A percentile compares a stretch with the other conserved stretches of the same genome.
phyloP scores from a whole-genome alignment of 352 stramenopile species.

The Pythium plurisporium region DNA sequence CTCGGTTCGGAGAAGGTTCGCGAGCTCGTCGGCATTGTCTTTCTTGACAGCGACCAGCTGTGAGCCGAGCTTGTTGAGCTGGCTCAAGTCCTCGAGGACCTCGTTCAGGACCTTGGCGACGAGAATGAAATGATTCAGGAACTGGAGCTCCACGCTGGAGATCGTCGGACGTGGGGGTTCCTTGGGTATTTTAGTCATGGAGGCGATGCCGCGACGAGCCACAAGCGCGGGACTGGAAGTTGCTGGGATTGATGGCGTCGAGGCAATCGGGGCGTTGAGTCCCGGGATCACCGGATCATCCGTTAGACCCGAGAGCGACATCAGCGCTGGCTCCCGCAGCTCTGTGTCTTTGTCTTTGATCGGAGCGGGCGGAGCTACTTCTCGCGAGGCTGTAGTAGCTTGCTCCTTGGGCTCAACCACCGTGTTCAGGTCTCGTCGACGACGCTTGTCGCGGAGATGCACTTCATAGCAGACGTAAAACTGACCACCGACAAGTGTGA shows the following conservation, averaged over 20 bases:
- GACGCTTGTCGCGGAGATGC: constrained; percentile 31
- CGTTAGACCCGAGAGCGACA: constrained; percentile 1
- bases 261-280: constrained; percentile 5
- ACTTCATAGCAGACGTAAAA: constrained; percentile 65
- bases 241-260: not conserved
- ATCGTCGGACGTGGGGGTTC: constrained; percentile 3
- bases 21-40: not conserved
- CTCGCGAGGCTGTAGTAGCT: not conserved
- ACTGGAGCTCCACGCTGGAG: constrained; percentile 24
- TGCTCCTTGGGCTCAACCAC: constrained; percentile 12
- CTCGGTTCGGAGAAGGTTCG: not conserved
- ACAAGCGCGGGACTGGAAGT: not conserved
- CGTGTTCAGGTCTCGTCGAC: constrained; percentile 7
- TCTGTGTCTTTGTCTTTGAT: not conserved
- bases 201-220: not conserved
- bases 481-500: constrained; percentile 68
- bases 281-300: constrained; percentile 12
- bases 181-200: not conserved
- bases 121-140: constrained; percentile 42
- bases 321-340: constrained; percentile 1
- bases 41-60: constrained; percentile 21
- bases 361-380: not conserved
- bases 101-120: constrained; percentile 39
- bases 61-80: constrained; percentile 33
- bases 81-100: constrained; percentile 41